A percentile compares a stretch with the other conserved stretches of the same genome.
These are phyloP conservation scores for Saccharomycopsis javanensis DNA, from an alignment of 805 yeast species.

Conservation along the genomic window DNA sequence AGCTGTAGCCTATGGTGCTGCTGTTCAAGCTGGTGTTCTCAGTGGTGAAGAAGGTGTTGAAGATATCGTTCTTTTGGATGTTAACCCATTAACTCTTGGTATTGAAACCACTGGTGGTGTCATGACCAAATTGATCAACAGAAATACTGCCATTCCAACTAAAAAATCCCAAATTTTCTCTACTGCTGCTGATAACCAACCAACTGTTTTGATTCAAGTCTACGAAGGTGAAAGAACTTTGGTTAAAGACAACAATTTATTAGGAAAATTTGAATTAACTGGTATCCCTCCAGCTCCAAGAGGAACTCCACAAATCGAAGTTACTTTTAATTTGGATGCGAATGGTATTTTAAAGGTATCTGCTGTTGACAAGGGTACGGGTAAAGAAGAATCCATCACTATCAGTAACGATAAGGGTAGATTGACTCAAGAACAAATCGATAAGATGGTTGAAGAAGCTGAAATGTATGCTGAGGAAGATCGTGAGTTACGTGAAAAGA, in stretches of 20 bases:
- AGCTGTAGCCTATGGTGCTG: conserved; percentile 99
- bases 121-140: conserved; percentile 89
- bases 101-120: conserved; percentile 97
- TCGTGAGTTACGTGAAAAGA: conserved; percentile 68
- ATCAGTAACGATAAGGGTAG: conserved; percentile 93
- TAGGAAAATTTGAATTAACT: conserved; percentile 78
- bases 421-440: conserved; percentile 86
- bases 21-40: conserved; percentile 97
- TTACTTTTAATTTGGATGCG: conserved; percentile 79
- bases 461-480: conserved; percentile 92
- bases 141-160: conserved; percentile 94
- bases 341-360: conserved; percentile 79
- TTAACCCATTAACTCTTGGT: conserved; percentile 89
- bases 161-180: conserved; percentile 92
- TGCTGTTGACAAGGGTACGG: conserved; percentile 91
- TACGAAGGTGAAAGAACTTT: conserved; percentile 94
- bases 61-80: conserved; percentile 83
- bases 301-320: conserved; percentile 87
- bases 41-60: conserved; percentile 93
- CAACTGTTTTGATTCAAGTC: conserved; percentile 88
- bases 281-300: conserved; percentile 89
- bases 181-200: conserved; percentile 94
- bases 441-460: conserved; percentile 96
- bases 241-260: conserved; percentile 85
- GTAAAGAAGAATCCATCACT: conserved; percentile 82